Base-by-base conservation (phyloP, 2,329 filamentous ascomycete species). In the Fusarium chlamydosporum region DNA sequence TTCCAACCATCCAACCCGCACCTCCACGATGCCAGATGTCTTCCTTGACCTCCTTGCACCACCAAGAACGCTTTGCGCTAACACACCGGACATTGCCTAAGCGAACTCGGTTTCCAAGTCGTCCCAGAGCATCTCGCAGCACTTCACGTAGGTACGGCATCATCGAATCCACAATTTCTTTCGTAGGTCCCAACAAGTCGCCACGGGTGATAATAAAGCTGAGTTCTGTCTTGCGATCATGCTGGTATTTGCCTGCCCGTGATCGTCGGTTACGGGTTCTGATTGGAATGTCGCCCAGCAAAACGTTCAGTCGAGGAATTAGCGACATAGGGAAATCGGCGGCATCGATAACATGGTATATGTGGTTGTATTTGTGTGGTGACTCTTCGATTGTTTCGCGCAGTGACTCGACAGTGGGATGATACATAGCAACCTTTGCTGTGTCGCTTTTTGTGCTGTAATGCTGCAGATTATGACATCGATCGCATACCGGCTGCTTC, bases 301-400 rank as follows among this genome's bases (percentile, higher is more conserved):
- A 82, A 9, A 87, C 82, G 63, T 91, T 87, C 11, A 99, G 86
- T 43, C 89, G 88, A 1, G 93, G 92, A 6, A 98, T 84, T 15
- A 99, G 81, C 3, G 96, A 97, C 87, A 99, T 92, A 20, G 96
- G 96, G 69, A 99, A 98, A 79, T 99, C 96, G 63, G 94, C 96
- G 4, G 96, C 95, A 76, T 99, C 96, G 23, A 99, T 83, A 27
- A 99, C 85, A 79, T 99, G 96, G 77, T 98, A 99, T 65, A 99
- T 90, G 79, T 97, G 93, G 75, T 99, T 98, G 76, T 92, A 88
- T 76, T 92, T 92, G 80, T 96, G 90, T 0, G 94, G 94, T 2
- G 95, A 97, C 78, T 97, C 93, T 54, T 90, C 86, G 53, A 99
- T 91, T 16, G 94, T 97, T 67, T 93, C 90, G 69, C 90, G 89